Evolutionary conservation across 306 rosid genomes (phyloP).

Genomic region (Sophora flavescens): DNA sequence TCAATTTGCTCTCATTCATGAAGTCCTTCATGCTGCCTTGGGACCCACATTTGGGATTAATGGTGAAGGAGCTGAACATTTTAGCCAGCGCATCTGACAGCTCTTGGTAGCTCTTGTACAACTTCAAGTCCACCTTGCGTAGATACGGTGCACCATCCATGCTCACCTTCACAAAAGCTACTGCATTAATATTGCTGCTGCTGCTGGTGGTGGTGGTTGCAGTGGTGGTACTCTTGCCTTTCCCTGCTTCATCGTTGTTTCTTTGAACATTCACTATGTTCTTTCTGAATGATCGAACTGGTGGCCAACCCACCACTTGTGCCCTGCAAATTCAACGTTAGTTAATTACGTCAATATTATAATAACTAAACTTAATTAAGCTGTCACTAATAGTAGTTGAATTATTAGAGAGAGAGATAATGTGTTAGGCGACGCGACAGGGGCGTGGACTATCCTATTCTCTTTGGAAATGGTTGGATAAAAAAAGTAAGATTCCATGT

Average conservation of each 20-base stretch:
- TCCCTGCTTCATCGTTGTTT: constrained; percentile 31
- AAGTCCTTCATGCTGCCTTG: constrained; percentile 79
- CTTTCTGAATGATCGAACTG: constrained; percentile 81
- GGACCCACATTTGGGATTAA: constrained; percentile 65
- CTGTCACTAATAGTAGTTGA: not conserved
- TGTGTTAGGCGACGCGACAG: constrained; percentile 22
- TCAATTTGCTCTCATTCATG: constrained; percentile 79
- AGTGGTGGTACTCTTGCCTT: not conserved
- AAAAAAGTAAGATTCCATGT: constrained; percentile 70
- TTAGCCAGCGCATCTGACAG: constrained; percentile 76
- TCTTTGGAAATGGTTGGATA: constrained; percentile 45
- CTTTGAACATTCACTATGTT: constrained; percentile 65
- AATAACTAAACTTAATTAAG: not conserved
- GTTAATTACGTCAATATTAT: not conserved
- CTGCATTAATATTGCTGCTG: not conserved
- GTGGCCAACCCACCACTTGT: constrained; percentile 98
- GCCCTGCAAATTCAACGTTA: constrained; percentile 58
- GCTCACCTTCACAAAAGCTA: constrained; percentile 82
- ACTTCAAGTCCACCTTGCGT: constrained; percentile 82
- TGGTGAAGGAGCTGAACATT: constrained; percentile 87
- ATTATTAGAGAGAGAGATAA: constrained; percentile 32
- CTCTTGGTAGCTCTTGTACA: constrained; percentile 79
- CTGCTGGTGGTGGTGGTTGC: not conserved
- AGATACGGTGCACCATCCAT: constrained; percentile 95
- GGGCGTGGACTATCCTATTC: constrained; percentile 16